Evolutionary conservation across 163 green algal genomes (phyloP), one percentile per base, ranked within the genome.

Genomic region (Chlorella variabilis): DNA sequence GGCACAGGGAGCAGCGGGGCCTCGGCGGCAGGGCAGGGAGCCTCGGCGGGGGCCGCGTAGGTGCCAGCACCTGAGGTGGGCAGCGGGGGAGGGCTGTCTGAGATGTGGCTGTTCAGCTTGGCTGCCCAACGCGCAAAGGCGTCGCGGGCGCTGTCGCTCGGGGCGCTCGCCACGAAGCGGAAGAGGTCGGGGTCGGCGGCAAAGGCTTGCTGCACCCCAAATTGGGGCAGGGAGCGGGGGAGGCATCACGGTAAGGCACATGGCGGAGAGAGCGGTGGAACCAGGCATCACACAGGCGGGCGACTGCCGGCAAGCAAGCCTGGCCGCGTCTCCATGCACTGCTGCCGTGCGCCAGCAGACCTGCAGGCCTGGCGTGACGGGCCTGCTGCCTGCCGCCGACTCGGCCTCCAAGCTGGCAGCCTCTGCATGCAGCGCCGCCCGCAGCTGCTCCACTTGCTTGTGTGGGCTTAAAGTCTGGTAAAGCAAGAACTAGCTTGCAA

Each of bases 11-110:
- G n/a, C n/a, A n/a, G n/a, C n/a, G n/a, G n/a, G n/a, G n/a, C n/a
- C n/a, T n/a, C n/a, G n/a, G n/a, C n/a, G n/a, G n/a, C n/a, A n/a
- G n/a, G n/a, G n/a, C n/a, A n/a, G n/a, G n/a, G n/a, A n/a, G n/a
- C n/a, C n/a, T n/a, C n/a, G 21, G 31, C 8, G 7, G 8, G 18
- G 31, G 63, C 63, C 21, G 45, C 45, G 15, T 15, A 54, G 45
- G 45, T 54, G 11, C 11, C 45, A 20, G 7, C 73, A 80, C 73
- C 48, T 27, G 33, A 48, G 15, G 42, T 56, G 36, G 77, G 66
- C 34, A 77, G 68, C 36, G 77, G 77, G 51, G 77, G 77, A 15
- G 77, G 77, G 45, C 58, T 15, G 63, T 83, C 66, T 25, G 51
- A 70, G 34, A 82, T 69, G 76, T 82, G 76, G 23, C 48, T 34